phyloP scores from a whole-genome alignment of 768 basidiomycete species.

The Dioszegia aurantiaca region DNA sequence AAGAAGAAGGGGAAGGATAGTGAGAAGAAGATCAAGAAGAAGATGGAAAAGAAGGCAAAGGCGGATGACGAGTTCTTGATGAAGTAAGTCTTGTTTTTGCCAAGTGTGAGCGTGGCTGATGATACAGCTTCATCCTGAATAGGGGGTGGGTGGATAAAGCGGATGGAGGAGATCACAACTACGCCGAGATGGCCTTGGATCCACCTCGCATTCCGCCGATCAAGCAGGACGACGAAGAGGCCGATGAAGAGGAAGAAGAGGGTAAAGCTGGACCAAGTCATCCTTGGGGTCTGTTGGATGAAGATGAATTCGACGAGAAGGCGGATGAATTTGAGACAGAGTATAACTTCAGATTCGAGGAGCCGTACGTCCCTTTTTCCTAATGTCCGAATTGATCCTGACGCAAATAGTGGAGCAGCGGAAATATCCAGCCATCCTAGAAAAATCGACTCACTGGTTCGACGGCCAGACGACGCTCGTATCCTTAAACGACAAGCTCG shows the following conservation, averaged over 20 bases:
- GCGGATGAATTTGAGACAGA: slow-evolving; percentile 90
- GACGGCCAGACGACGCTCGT: slow-evolving; percentile 67
- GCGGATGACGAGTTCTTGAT: slow-evolving; percentile 82
- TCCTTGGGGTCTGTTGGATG: slow-evolving; percentile 54
- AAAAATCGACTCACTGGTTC: slow-evolving; percentile 54
- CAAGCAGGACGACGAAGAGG: slow-evolving; percentile 61
- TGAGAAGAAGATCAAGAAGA: slow-evolving; percentile 56
- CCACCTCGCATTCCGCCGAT: slow-evolving; percentile 67
- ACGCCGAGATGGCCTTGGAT: slow-evolving; percentile 1
- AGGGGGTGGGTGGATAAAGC: slow-evolving; percentile 93
- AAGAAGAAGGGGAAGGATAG: slow-evolving; percentile 58
- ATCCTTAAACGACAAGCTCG: slow-evolving; percentile 79
- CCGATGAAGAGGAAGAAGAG: slow-evolving; percentile 32
- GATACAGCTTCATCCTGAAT: slow-evolving; percentile 82
- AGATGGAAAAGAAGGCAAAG: slow-evolving; percentile 58
- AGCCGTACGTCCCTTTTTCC: slow-evolving; percentile 64
- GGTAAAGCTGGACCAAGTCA: slow-evolving; percentile 36
- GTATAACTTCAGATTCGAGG: slow-evolving; percentile 97
- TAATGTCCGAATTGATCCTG: not conserved
- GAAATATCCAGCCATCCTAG: slow-evolving; percentile 75
- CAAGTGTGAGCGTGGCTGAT: slow-evolving; percentile 8
- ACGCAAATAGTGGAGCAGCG: slow-evolving; percentile 60
- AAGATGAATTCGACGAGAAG: slow-evolving; percentile 74
- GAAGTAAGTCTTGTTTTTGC: slow-evolving; percentile 62
- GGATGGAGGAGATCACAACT: slow-evolving; percentile 32